Conservation (phyloP, 2,329 filamentous ascomycete genomes). For the Aphanocladium album region DNA sequence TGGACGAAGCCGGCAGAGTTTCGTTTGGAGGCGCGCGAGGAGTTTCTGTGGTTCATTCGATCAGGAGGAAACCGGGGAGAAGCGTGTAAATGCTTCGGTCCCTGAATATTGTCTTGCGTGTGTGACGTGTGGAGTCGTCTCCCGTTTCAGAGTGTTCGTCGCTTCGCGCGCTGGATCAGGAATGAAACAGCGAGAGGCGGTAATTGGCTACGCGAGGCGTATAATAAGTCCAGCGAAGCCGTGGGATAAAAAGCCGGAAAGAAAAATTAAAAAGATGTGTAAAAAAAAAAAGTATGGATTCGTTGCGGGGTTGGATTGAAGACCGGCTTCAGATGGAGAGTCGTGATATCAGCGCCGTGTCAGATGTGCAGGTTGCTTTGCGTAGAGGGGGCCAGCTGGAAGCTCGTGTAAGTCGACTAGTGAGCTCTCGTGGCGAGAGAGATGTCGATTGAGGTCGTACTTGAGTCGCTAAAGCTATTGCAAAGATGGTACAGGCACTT, state of each 20-base stretch:
- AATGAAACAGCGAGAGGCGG: constrained; percentile 13
- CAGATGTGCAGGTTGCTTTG: not conserved
- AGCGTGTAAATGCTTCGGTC: not conserved
- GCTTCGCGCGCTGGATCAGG: not conserved
- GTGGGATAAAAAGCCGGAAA: not conserved
- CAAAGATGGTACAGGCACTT: not conserved
- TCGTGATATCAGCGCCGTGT: constrained; percentile 7
- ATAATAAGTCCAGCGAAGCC: no score
- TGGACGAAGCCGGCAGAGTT: constrained; percentile 40
- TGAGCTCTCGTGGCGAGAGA: not conserved
- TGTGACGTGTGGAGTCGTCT: constrained; percentile 12
- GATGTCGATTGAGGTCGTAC: not conserved
- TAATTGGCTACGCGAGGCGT: not conserved
- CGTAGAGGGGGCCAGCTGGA: not conserved
- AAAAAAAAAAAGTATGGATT: constrained; percentile 2
- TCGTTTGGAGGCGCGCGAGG: constrained; percentile 30
- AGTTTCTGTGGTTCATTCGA: constrained; percentile 24
- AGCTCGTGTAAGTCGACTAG: not conserved
- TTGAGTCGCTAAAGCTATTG: not conserved
- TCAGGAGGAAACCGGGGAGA: not conserved
- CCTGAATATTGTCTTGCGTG: not conserved
- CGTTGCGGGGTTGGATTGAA: constrained; percentile 15
- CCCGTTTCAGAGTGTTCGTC: constrained; percentile 7
- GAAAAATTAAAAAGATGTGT: not conserved
- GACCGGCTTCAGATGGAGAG: constrained; percentile 12